These are phyloP conservation scores for Pythium oligandrum DNA, from an alignment of 352 stramenopile species.

Conservation along the genomic window DNA sequence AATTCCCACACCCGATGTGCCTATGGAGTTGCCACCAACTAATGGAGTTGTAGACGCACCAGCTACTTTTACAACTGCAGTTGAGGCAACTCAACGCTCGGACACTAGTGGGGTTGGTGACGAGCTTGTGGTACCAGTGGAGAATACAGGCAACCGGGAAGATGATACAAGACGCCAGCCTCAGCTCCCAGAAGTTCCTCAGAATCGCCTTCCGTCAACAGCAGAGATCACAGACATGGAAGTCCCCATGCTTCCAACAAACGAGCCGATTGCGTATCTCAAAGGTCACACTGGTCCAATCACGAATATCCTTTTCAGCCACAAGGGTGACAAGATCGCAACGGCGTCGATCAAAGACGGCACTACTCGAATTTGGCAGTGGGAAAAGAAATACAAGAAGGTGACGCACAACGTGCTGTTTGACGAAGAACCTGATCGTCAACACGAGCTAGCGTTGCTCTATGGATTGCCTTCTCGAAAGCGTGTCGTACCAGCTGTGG, in stretches of 20 bases:
- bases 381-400: conserved; percentile 31
- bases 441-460: conserved; percentile 16
- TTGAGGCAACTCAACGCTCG: no score
- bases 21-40: conserved; percentile 1
- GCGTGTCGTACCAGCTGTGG: conserved; percentile 17
- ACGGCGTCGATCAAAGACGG: conserved; percentile 89
- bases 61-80: conserved; percentile 3
- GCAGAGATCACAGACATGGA: conserved; percentile 15
- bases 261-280: conserved; percentile 32
- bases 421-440: conserved; percentile 16
- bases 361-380: conserved; percentile 30
- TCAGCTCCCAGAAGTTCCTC: conserved; percentile 13
- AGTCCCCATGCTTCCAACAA: conserved; percentile 8
- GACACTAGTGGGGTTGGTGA: no score
- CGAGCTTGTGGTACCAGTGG: no score
- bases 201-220: conserved; percentile 5
- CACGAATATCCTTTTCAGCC: conserved; percentile 89
- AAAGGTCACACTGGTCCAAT: conserved; percentile 79
- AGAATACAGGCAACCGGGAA: not conserved
- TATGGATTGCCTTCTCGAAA: conserved; percentile 19
- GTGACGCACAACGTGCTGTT: conserved; percentile 18
- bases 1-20: not conserved
- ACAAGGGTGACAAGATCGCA: conserved; percentile 76
- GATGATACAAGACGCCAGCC: conserved; percentile 12
- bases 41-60: conserved; percentile 1